A percentile compares a stretch with the other conserved stretches of the same genome.
These are phyloP conservation scores for Rhizophora apiculata DNA, from an alignment of 345 rosid species.

Conservation along the genomic window DNA sequence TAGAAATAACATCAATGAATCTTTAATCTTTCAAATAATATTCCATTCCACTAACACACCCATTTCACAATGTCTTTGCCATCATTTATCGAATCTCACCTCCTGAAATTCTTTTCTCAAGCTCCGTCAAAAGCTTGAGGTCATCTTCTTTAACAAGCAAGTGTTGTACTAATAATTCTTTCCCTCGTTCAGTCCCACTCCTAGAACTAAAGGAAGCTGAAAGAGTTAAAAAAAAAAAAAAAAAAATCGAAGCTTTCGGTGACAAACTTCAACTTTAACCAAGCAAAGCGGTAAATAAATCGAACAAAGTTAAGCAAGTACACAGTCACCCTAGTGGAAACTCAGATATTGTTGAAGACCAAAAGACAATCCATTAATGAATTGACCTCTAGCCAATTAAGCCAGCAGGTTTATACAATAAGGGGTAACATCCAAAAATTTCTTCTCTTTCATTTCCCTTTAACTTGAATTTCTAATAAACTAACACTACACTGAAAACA, in stretches of 20 bases:
- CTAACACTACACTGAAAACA: background rate
- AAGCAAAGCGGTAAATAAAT: background rate
- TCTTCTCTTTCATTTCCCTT: too few species aligned
- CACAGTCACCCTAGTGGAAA: too few species aligned
- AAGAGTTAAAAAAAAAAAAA: background rate
- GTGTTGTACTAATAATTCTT: conserved; percentile 80
- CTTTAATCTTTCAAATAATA: background rate
- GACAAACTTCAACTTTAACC: background rate
- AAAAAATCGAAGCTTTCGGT: too few species aligned
- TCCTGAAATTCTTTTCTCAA: conserved; percentile 51
- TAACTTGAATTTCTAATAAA: background rate
- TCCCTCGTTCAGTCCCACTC: conserved; percentile 33
- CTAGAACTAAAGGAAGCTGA: conserved; percentile 60
- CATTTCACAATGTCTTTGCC: too few species aligned
- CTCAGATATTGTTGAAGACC: too few species aligned
- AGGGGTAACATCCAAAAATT: too few species aligned
- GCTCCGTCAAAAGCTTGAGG: conserved; percentile 49
- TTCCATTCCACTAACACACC: background rate
- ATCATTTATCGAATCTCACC: conserved; percentile 31
- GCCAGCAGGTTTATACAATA: too few species aligned
- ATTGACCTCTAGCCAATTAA: too few species aligned
- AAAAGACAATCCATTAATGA: too few species aligned
- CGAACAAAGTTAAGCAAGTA: too few species aligned
- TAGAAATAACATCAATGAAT: background rate
- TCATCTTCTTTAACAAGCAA: conserved; percentile 80